Percentiles rank a stretch among this genome's conserved stretches.
Conservation (phyloP, 2,329 filamentous ascomycete genomes). For the Calcarisporium arbuscula region DNA sequence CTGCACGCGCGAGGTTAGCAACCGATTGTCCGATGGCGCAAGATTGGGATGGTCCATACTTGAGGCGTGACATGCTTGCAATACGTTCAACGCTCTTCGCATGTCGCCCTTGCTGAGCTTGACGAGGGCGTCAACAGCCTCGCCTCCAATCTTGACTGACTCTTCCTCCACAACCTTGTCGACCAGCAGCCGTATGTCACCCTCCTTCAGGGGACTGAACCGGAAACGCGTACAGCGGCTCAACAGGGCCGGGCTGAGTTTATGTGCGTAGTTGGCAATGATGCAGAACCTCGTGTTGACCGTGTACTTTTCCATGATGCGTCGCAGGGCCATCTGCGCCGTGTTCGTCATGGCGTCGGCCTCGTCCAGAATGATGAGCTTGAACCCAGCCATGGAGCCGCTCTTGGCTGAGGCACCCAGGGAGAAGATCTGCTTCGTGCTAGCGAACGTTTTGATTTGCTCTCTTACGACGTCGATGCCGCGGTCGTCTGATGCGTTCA, state of each 20-base stretch:
- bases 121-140: constrained; percentile 78
- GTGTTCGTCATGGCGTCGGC: constrained; percentile 99
- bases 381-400: constrained; percentile 65
- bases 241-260: constrained; percentile 85
- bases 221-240: constrained; percentile 92
- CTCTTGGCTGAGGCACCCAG: constrained; percentile 43
- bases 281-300: constrained; percentile 97
- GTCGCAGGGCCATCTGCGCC: constrained; percentile 90
- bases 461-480: constrained; percentile 97
- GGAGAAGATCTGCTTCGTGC: constrained; percentile 92
- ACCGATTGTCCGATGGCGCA: too few species aligned
- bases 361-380: constrained; percentile 96
- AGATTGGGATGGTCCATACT: too few species aligned
- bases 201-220: constrained; percentile 87
- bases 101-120: constrained; percentile 91
- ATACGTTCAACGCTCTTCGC: constrained; percentile 86
- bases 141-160: constrained; percentile 71
- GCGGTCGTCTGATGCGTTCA: constrained; percentile 95
- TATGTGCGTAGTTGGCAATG: constrained; percentile 98
- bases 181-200: constrained; percentile 76
- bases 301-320: constrained; percentile 99
- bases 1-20: constrained; percentile 29
- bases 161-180: constrained; percentile 88
- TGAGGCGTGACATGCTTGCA: constrained; percentile 94
- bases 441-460: constrained; percentile 99